A percentile compares a stretch with the other conserved stretches of the same genome.
phyloP scores from a whole-genome alignment of 2,329 filamentous ascomycete species.

The Hirsutella thompsonii region DNA sequence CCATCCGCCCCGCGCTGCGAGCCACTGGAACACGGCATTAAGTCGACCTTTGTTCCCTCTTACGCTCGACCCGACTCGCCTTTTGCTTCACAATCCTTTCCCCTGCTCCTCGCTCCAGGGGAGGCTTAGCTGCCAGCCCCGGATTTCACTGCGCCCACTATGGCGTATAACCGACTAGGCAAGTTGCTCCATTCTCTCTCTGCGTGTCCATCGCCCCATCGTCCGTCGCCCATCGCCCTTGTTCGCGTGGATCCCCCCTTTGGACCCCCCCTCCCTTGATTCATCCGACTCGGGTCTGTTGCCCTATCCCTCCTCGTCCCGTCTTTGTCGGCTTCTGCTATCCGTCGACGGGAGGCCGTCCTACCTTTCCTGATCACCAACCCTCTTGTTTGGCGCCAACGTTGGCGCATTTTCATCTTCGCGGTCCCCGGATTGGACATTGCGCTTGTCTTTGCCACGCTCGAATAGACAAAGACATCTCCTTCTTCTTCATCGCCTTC shows the following conservation, averaged over 20 bases:
- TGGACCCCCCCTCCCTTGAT: not conserved
- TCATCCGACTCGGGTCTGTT: not conserved
- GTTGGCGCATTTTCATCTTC: not conserved
- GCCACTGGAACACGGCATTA: no score
- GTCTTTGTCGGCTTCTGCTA: not conserved
- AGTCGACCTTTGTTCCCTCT: no score
- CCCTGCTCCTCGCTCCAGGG: not conserved
- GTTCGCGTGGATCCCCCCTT: constrained; percentile 4
- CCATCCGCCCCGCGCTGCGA: no score
- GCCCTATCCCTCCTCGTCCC: not conserved
- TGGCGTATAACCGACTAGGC: constrained; percentile 67
- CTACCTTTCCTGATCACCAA: not conserved
- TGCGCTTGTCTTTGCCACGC: not conserved
- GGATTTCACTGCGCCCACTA: constrained; percentile 20
- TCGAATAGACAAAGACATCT: not conserved
- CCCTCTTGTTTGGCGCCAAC: not conserved
- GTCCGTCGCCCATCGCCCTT: not conserved
- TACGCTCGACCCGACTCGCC: not conserved
- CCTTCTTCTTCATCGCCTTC: not conserved
- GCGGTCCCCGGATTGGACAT: not conserved
- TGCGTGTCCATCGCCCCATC: not conserved
- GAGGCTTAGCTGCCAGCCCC: not conserved
- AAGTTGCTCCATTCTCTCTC: constrained; percentile 25
- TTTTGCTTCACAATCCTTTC: not conserved
- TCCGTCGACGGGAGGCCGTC: not conserved